Conservation (phyloP, 108 stramenopile species). For the Discostella stelligeroides region DNA sequence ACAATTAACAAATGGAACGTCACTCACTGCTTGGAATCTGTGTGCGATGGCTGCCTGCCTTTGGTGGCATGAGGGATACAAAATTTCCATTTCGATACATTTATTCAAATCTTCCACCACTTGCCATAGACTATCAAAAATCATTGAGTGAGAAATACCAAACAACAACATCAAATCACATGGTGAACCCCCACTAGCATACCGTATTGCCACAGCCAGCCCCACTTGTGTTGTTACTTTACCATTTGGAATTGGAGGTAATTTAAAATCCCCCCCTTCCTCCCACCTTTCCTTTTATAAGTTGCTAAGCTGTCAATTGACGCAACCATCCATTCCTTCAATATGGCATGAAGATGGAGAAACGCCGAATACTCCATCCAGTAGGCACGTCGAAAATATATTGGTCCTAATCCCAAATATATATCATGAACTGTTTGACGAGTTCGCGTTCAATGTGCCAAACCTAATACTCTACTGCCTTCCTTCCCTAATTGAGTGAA, state of each 20-base stretch:
- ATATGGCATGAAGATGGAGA: not conserved
- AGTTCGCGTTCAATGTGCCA: no score
- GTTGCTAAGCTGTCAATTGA: no score
- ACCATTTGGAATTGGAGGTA: slow-evolving; percentile 27
- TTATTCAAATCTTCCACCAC: slow-evolving; percentile 23
- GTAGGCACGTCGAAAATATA: no score
- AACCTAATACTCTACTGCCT: no score
- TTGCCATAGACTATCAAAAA: slow-evolving; percentile 6
- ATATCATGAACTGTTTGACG: not conserved
- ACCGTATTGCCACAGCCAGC: slow-evolving; percentile 21
- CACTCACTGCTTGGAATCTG: slow-evolving; percentile 28
- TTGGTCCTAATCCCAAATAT: slow-evolving; percentile 9
- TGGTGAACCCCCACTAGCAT: slow-evolving; percentile 25
- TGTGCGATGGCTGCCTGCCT: slow-evolving; percentile 31
- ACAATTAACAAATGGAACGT: slow-evolving; percentile 31
- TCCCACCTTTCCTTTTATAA: not conserved
- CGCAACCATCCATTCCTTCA: no score
- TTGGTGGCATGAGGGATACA: slow-evolving; percentile 17
- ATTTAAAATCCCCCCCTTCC: not conserved
- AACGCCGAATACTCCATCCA: slow-evolving; percentile 16
- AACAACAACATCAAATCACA: slow-evolving; percentile 23
- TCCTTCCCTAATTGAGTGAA: no score
- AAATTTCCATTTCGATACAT: slow-evolving; percentile 9
- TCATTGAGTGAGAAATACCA: slow-evolving; percentile 15
- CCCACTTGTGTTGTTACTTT: slow-evolving; percentile 1